phyloP scores from a whole-genome alignment of 352 stramenopile genomes.

The Phytophthora constricta region DNA sequence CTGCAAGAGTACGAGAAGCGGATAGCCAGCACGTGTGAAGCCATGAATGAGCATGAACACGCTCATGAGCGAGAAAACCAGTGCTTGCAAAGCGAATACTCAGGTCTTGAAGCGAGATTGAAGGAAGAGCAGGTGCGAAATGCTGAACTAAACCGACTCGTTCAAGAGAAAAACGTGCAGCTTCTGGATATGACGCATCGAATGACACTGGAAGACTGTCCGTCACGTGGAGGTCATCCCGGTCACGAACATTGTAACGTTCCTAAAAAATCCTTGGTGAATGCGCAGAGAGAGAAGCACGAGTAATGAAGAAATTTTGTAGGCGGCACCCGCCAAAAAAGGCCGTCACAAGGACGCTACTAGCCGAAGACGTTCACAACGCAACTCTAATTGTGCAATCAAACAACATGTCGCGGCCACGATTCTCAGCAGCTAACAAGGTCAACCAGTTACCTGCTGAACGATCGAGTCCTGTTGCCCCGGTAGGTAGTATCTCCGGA shows the following conservation, averaged over 20 bases:
- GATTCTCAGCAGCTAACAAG: neutral
- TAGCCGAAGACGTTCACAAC: neutral
- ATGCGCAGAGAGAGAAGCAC: conserved; percentile 1
- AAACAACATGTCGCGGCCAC: neutral
- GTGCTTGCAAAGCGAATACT: conserved; percentile 44
- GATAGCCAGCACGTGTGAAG: conserved; percentile 72
- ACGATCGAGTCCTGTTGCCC: conserved; percentile 2
- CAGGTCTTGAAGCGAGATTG: conserved; percentile 41
- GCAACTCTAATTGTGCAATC: neutral
- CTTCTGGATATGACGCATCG: conserved; percentile 54
- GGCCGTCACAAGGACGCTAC: neutral
- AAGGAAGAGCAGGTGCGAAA: conserved; percentile 64
- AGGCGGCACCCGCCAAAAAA: conserved; percentile 5
- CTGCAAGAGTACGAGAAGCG: conserved; percentile 78
- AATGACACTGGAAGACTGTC: conserved; percentile 25
- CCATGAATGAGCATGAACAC: conserved; percentile 76
- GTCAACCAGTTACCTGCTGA: neutral
- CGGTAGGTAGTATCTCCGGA: neutral
- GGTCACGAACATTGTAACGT: conserved; percentile 6
- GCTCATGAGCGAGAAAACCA: conserved; percentile 64
- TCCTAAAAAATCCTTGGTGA: conserved; percentile 11
- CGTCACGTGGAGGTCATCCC: neutral
- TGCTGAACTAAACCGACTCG: conserved; percentile 54
- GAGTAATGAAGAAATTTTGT: conserved; percentile 8
- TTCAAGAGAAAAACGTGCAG: conserved; percentile 77